Evolutionary conservation across 163 green algal species (phyloP).

Genomic region (Chlamydomonas reinhardtii): DNA sequence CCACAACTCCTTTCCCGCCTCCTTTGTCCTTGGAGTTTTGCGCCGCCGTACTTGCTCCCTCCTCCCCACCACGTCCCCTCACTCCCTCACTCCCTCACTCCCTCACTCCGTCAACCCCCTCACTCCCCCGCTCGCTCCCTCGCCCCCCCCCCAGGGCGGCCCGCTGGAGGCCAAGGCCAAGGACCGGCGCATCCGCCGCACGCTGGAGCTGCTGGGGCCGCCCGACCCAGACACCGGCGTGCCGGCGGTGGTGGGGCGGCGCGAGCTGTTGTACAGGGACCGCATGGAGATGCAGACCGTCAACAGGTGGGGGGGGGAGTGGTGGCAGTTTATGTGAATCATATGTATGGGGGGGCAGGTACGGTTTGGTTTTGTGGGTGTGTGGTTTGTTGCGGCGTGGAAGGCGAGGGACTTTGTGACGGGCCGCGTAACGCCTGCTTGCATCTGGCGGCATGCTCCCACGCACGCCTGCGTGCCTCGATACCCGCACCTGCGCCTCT

Average conservation of each 20-base stretch:
- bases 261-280: conserved; percentile 31
- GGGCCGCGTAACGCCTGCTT: too few relatives aligned
- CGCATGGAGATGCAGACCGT: conserved; percentile 22
- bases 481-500: too few relatives aligned
- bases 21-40: too few relatives aligned
- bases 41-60: too few relatives aligned
- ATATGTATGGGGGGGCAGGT: too few relatives aligned
- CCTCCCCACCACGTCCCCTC: too few relatives aligned
- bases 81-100: too few relatives aligned
- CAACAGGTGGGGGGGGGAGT: conserved; percentile 18
- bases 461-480: too few relatives aligned
- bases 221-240: background rate
- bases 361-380: background rate
- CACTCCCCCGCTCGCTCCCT: background rate
- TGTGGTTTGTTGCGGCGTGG: background rate
- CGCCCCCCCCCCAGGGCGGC: background rate
- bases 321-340: too few relatives aligned
- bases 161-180: conserved; percentile 37
- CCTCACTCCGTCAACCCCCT: background rate
- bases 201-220: conserved; percentile 8
- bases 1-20: too few relatives aligned
- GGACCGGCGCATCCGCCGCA: conserved; percentile 47
- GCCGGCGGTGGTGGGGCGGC: background rate
- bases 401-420: too few relatives aligned
- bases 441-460: too few relatives aligned